phyloP scores from a whole-genome alignment of 2,329 filamentous ascomycete genomes.

The Stachybotrys chartarum region DNA sequence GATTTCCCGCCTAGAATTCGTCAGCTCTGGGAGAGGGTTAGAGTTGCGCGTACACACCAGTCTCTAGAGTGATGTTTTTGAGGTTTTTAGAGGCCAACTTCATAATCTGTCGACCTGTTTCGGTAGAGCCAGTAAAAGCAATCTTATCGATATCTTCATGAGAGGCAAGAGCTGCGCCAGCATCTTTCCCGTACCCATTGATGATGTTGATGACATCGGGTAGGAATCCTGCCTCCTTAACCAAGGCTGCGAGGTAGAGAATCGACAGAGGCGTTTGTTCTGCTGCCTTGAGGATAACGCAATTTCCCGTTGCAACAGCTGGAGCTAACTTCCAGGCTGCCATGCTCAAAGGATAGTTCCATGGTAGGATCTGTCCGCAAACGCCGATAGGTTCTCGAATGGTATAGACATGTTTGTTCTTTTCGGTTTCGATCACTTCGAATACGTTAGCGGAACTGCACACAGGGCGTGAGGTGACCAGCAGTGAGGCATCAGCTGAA shows the following conservation, averaged over 20 bases:
- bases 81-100: conserved; percentile 60
- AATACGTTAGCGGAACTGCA: too few relatives aligned
- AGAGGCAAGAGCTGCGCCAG: conserved; percentile 59
- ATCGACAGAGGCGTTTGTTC: conserved; percentile 62
- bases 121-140: conserved; percentile 71
- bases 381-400: conserved; percentile 72
- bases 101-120: conserved; percentile 68
- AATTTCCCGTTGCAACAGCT: conserved; percentile 57
- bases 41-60: too few relatives aligned
- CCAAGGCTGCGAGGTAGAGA: conserved; percentile 57
- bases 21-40: too few relatives aligned
- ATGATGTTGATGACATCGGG: conserved; percentile 71
- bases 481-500: too few relatives aligned
- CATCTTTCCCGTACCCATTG: conserved; percentile 62
- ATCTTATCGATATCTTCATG: conserved; percentile 69
- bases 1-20: too few relatives aligned
- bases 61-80: conserved; percentile 61
- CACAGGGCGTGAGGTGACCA: too few relatives aligned
- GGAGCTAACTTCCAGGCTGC: conserved; percentile 68
- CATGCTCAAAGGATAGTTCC: conserved; percentile 56
- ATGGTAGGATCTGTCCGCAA: conserved; percentile 67
- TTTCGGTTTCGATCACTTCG: too few relatives aligned
- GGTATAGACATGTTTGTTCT: conserved; percentile 67
- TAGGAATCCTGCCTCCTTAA: conserved; percentile 70
- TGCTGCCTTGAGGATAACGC: conserved; percentile 57